Conservation (phyloP, 2,329 filamentous ascomycete species). For the Cladophialophora bantiana region DNA sequence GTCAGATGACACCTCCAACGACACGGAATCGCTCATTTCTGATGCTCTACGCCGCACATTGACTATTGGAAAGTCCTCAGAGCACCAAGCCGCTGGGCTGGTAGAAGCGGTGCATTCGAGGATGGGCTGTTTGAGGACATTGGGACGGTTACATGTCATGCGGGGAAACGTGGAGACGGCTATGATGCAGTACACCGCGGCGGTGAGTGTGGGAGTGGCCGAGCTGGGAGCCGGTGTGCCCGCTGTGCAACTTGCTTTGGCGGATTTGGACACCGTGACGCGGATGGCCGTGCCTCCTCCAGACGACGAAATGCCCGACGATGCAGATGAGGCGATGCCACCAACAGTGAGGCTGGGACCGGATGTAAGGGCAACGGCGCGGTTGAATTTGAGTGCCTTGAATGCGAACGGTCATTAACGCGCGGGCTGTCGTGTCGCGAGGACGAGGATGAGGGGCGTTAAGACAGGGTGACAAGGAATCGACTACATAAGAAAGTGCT, state of each 20-base stretch:
- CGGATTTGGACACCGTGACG: slow-evolving; percentile 22
- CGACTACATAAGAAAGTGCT: background rate
- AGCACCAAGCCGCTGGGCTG: background rate
- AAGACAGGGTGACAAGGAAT: background rate
- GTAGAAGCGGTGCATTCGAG: slow-evolving; percentile 14
- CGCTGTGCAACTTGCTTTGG: slow-evolving; percentile 24
- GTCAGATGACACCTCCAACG: background rate
- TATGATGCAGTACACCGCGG: slow-evolving; percentile 23
- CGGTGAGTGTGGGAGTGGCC: slow-evolving; percentile 20
- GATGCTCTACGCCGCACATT: slow-evolving; percentile 23
- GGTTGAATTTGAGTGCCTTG: background rate
- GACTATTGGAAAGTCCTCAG: slow-evolving; percentile 1
- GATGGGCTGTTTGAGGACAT: slow-evolving; percentile 28
- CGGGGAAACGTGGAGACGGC: slow-evolving; percentile 18
- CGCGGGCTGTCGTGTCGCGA: background rate
- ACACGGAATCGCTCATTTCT: slow-evolving; percentile 16
- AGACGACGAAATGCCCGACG: background rate
- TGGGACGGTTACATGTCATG: slow-evolving; percentile 25
- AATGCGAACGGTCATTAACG: background rate
- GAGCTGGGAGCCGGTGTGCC: slow-evolving; percentile 21
- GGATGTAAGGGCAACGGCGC: background rate
- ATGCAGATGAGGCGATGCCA: background rate
- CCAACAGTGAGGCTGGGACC: background rate
- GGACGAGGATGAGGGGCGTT: background rate
- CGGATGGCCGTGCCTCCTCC: slow-evolving; percentile 1